A percentile compares a stretch with the other conserved stretches of the same genome.
These are phyloP conservation scores for Rosa rugosa DNA, from an alignment of 306 rosid species.

Conservation along the genomic window DNA sequence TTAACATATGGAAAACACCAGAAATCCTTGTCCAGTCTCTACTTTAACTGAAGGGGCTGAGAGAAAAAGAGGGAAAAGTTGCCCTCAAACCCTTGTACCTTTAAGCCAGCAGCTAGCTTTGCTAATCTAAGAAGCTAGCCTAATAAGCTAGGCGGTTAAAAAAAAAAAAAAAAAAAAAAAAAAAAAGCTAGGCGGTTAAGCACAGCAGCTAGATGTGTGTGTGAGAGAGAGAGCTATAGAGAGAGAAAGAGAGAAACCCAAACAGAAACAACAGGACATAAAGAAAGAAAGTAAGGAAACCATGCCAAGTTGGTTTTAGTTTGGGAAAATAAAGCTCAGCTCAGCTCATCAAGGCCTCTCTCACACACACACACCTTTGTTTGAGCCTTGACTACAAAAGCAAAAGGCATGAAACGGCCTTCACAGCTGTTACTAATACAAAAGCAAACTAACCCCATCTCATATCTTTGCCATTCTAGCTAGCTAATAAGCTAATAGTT, in stretches of 20 bases:
- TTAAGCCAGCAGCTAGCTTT: constrained; percentile 36
- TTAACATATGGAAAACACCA: constrained; percentile 54
- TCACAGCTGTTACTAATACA: constrained; percentile 60
- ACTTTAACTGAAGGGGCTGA: constrained; percentile 74
- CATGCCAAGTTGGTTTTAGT: constrained; percentile 28
- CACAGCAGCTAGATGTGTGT: constrained; percentile 16
- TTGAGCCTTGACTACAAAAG: constrained; percentile 85
- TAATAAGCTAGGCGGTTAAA: constrained; percentile 35
- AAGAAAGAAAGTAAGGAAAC: constrained; percentile 26
- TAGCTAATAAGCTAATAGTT: neutral
- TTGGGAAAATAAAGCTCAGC: constrained; percentile 22
- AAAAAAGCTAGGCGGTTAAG: constrained; percentile 40
- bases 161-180: too few relatives aligned
- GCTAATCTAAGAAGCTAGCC: constrained; percentile 42
- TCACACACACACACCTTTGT: constrained; percentile 53
- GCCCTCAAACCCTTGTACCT: constrained; percentile 47
- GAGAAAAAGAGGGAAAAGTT: constrained; percentile 50
- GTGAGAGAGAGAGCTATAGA: constrained; percentile 20
- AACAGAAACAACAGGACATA: neutral
- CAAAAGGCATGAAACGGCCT: constrained; percentile 72
- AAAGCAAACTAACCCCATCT: constrained; percentile 38
- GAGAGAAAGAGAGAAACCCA: constrained; percentile 38
- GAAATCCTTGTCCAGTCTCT: constrained; percentile 33
- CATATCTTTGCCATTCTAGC: constrained; percentile 12
- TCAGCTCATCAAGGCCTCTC: constrained; percentile 16